Conservation (phyloP, 768 basidiomycete species). For the Austroboletus festivus region DNA sequence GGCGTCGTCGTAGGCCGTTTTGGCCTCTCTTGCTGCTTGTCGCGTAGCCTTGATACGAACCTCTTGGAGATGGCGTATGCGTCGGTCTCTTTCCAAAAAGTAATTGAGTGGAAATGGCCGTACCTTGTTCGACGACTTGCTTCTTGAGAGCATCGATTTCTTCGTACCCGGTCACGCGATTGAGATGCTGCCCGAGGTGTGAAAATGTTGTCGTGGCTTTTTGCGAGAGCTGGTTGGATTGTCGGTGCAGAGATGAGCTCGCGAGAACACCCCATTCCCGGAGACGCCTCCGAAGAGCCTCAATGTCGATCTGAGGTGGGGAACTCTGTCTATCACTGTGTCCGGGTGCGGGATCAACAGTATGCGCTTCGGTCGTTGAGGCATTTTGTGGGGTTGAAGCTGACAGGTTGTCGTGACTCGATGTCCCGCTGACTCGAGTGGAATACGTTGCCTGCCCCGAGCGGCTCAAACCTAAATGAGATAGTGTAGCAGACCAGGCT, state of each 20-base stretch:
- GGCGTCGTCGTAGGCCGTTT: slow-evolving; percentile 71
- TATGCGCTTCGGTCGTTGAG: slow-evolving; percentile 1
- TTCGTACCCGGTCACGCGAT: slow-evolving; percentile 88
- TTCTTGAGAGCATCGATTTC: slow-evolving; percentile 81
- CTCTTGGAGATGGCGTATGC: slow-evolving; percentile 48
- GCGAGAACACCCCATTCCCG: slow-evolving; percentile 46
- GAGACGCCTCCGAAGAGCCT: slow-evolving; percentile 36
- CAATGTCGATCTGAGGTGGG: slow-evolving; percentile 15
- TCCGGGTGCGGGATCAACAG: background rate
- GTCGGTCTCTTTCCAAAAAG: slow-evolving; percentile 8
- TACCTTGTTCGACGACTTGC: slow-evolving; percentile 80
- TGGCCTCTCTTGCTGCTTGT: slow-evolving; percentile 65
- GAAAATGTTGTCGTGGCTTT: slow-evolving; percentile 60
- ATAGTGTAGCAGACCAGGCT: background rate
- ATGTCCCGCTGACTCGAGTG: slow-evolving; percentile 1
- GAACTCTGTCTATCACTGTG: slow-evolving; percentile 1
- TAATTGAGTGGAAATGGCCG: background rate
- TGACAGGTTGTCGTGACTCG: slow-evolving; percentile 2
- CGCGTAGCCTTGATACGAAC: slow-evolving; percentile 65
- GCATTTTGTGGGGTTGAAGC: slow-evolving; percentile 3
- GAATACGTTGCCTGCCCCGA: slow-evolving; percentile 5
- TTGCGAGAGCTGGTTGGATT: slow-evolving; percentile 56
- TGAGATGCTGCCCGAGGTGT: slow-evolving; percentile 74
- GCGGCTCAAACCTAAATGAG: slow-evolving; percentile 10
- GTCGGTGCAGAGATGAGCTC: slow-evolving; percentile 39